Evolutionary conservation across 257 asterid genomes (phyloP), one percentile per base, ranked within the genome.

Genomic region (Solanum chaucha): DNA sequence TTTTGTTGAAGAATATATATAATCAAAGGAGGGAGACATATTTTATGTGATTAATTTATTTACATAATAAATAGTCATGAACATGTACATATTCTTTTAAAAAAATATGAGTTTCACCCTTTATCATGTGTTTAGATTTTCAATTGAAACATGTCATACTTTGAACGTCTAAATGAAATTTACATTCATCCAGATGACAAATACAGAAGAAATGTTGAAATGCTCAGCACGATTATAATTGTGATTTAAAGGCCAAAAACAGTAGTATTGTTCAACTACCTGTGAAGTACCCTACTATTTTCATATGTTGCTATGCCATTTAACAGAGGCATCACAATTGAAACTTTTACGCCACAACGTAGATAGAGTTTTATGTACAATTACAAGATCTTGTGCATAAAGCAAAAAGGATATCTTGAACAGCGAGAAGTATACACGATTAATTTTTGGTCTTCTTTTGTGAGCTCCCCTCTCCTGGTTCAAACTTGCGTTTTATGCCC

Each of bases 401-500:
- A 78, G 36, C 84, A 24, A 3, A 55, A 48, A 81, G 67, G 40
- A 46, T 81, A 80, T 48, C 40, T 30, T 46, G 0, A 10, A 8
- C 28, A 0, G 17, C 70, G 12, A 22, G 10, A 20, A 70, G 51
- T 32, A 32, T 12, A 41, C 75, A 55, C 5, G 22, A 46, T 95
- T 92, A 93, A 90, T 88, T 89, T 90, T 88, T 94, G 32, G 93
- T 94, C 94, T 93, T 96, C 96, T 95, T 94, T 70, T 87, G 93
- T 30, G 94, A 88, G 48, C 86, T 86, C 3, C 75, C 41, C 72
- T 91, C 94, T 86, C 91, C 96, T 75, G 89, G 59, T 86, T 91
- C 98, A 6, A 92, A 26, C 93, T 93, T 93, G 87, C 98, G 98
- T 89, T 93, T 95, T 90, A 95, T 93, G 36, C 98, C 98, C 88